Percentiles rank a stretch among this genome's conserved stretches.
phyloP scores from a whole-genome alignment of 805 yeast species.

The Wickerhamiella vanderwaltii region DNA sequence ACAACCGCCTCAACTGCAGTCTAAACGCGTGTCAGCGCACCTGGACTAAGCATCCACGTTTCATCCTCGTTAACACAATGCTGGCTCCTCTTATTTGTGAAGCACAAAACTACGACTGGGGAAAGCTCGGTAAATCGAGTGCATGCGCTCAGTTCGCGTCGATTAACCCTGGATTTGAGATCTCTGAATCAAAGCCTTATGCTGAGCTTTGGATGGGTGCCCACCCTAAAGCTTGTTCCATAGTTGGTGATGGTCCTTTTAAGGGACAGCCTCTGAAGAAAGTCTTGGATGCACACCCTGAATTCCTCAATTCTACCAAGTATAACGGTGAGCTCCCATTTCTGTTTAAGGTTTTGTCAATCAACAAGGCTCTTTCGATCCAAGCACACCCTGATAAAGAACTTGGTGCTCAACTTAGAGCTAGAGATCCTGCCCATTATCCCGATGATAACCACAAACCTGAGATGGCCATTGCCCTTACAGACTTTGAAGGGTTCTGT shows the following conservation, averaged over 20 bases:
- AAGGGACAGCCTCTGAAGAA: conserved; percentile 45
- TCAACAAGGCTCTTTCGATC: conserved; percentile 82
- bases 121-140: conserved; percentile 69
- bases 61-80: conserved; percentile 12
- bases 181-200: conserved; percentile 72
- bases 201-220: conserved; percentile 99
- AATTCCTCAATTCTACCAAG: conserved; percentile 50
- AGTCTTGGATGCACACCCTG: conserved; percentile 48
- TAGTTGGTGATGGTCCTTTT: conserved; percentile 37
- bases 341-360: conserved; percentile 85
- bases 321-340: conserved; percentile 81
- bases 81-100: conserved; percentile 29
- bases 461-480: conserved; percentile 98
- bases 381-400: conserved; percentile 97
- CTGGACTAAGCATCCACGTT: not conserved
- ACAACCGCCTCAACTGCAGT: no score
- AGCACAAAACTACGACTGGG: conserved; percentile 77
- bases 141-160: conserved; percentile 83
- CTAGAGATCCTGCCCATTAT: conserved; percentile 78
- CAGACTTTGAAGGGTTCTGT: conserved; percentile 94
- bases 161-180: conserved; percentile 46
- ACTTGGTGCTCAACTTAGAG: conserved; percentile 64
- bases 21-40: no score
- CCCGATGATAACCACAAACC: conserved; percentile 99
- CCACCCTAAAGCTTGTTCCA: conserved; percentile 82